phyloP scores from a whole-genome alignment of 2,329 filamentous ascomycete genomes.

The Beauveria pseudobassiana region DNA sequence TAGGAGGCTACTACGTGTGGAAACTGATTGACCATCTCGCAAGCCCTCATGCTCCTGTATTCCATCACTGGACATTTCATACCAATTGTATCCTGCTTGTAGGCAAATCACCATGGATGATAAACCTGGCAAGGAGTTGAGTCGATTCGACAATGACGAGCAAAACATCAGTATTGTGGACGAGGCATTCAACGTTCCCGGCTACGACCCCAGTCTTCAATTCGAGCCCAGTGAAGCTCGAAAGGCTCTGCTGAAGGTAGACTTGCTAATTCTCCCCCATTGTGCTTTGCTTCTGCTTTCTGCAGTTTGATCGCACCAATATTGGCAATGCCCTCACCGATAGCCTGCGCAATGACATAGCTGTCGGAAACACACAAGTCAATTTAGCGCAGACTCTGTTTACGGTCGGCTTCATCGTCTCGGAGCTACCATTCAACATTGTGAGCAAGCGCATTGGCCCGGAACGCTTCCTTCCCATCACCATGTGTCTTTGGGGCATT shows the following conservation, averaged over 20 bases:
- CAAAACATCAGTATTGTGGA: constrained; percentile 13
- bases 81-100: no score
- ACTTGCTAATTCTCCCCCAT: constrained; percentile 23
- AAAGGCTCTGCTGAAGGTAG: constrained; percentile 18
- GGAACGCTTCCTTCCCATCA: constrained; percentile 21
- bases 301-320: constrained; percentile 29
- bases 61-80: no score
- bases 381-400: constrained; percentile 46
- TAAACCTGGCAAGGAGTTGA: no score
- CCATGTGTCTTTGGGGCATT: constrained; percentile 24
- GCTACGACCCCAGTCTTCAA: constrained; percentile 18
- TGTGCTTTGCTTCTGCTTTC: constrained; percentile 25
- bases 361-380: constrained; percentile 41
- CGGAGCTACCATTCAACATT: constrained; percentile 27
- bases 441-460: constrained; percentile 22
- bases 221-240: constrained; percentile 11
- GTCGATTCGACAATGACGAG: not conserved
- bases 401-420: constrained; percentile 40
- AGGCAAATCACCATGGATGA: no score
- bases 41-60: no score
- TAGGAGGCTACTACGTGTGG: no score
- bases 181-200: constrained; percentile 17
- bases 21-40: no score
- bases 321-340: constrained; percentile 46
- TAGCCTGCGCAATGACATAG: constrained; percentile 38